Conservation (phyloP, 1,284 basidiomycete genomes). For the Microbotryum intermedium region DNA sequence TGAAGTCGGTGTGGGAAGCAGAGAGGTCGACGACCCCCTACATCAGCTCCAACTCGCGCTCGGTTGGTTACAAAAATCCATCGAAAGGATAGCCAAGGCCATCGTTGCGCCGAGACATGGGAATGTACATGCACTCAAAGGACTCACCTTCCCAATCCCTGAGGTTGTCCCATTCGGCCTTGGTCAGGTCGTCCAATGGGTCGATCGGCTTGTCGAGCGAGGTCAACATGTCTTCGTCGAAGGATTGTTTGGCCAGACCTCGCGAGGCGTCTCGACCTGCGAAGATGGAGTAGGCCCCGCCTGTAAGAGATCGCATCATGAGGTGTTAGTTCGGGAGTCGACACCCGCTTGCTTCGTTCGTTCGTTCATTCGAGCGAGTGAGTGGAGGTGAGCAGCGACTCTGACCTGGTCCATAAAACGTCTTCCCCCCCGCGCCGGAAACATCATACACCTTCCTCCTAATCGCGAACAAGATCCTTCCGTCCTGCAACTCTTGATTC, state of each 20-base stretch:
- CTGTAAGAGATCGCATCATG: background rate
- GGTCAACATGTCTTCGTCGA: conserved; percentile 34
- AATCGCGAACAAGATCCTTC: conserved; percentile 31
- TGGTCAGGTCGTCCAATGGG: conserved; percentile 29
- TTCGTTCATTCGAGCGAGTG: background rate
- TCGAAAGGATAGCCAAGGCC: background rate
- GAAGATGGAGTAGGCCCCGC: conserved; percentile 30
- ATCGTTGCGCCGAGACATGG: too few relatives aligned
- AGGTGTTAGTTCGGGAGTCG: background rate
- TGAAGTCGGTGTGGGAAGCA: background rate
- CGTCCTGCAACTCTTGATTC: background rate
- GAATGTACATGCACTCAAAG: too few relatives aligned
- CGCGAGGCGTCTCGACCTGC: conserved; percentile 36
- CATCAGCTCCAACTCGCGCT: background rate
- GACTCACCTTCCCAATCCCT: conserved; percentile 32
- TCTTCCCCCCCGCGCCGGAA: conserved; percentile 8
- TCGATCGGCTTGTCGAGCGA: conserved; percentile 33
- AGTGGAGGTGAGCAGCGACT: background rate
- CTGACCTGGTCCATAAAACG: conserved; percentile 34
- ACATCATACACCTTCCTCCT: conserved; percentile 35
- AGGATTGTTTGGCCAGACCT: conserved; percentile 34
- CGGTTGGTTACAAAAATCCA: background rate
- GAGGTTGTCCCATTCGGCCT: conserved; percentile 33
- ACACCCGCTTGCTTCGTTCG: background rate
- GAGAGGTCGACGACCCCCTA: background rate